Conservation (phyloP, 179 eudicot species). For the Corrigiola litoralis region DNA sequence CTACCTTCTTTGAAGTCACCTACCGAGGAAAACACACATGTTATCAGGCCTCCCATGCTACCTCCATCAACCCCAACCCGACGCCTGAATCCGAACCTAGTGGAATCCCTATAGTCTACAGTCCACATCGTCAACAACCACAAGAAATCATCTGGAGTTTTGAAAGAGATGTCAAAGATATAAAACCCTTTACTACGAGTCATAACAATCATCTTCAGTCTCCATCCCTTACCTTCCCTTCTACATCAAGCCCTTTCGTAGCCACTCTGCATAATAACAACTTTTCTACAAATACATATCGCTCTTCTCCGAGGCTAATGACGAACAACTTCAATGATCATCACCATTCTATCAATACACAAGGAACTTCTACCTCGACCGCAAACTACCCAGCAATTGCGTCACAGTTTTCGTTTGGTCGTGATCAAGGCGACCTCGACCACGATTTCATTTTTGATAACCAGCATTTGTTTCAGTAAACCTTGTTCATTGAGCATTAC, state of each 20-base stretch:
- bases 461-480: neutral
- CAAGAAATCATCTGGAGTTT: conserved; percentile 18
- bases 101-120: conserved; percentile 1
- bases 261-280: neutral
- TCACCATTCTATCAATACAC: neutral
- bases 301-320: too few species aligned
- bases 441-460: conserved; percentile 3
- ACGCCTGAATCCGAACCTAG: conserved; percentile 14
- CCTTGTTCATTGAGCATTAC: neutral
- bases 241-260: neutral
- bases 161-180: neutral
- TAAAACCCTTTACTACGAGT: conserved; percentile 1
- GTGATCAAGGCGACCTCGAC: neutral
- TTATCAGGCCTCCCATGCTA: conserved; percentile 18
- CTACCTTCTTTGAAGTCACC: conserved; percentile 51
- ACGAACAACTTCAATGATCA: too few species aligned
- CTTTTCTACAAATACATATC: too few species aligned
- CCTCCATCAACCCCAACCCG: neutral
- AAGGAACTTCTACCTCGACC: neutral
- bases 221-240: neutral
- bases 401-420: neutral
- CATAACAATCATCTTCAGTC: neutral
- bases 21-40: conserved; percentile 75
- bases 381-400: neutral
- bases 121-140: neutral